Conservation (phyloP, 805 yeast species). For the Ogataea polymorpha region DNA sequence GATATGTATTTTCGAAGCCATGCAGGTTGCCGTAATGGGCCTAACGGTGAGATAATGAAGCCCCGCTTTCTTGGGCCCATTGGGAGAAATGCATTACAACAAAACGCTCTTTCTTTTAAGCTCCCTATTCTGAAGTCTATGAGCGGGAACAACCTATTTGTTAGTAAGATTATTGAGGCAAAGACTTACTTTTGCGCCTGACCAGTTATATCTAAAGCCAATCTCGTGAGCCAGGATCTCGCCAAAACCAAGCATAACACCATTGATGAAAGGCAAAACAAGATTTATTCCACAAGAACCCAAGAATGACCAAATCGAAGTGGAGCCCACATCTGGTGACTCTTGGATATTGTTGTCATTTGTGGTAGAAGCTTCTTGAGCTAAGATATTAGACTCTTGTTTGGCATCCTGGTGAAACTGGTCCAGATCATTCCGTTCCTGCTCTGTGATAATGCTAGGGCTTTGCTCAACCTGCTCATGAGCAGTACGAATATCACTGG, state of each 20-base stretch:
- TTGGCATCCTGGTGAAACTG: slow-evolving; percentile 12
- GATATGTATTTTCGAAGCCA: not conserved
- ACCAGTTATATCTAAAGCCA: slow-evolving; percentile 76
- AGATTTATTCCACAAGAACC: slow-evolving; percentile 67
- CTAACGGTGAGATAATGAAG: not conserved
- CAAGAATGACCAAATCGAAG: slow-evolving; percentile 38
- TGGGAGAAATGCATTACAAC: not conserved
- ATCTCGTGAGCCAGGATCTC: slow-evolving; percentile 92
- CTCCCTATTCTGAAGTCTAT: slow-evolving; percentile 10
- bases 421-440: slow-evolving; percentile 15
- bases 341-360: slow-evolving; percentile 1
- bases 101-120: slow-evolving; percentile 2
- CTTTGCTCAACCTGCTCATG: slow-evolving; percentile 13
- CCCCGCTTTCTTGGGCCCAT: not conserved
- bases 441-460: slow-evolving; percentile 10
- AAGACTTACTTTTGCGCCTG: slow-evolving; percentile 56
- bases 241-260: slow-evolving; percentile 94
- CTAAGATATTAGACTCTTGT: not conserved
- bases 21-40: not conserved
- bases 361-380: not conserved
- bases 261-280: slow-evolving; percentile 84
- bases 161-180: slow-evolving; percentile 4
- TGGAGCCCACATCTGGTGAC: slow-evolving; percentile 17
- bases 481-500: slow-evolving; percentile 12
- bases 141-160: slow-evolving; percentile 19